Percentiles rank a stretch among this genome's conserved stretches.
Evolutionary conservation across 2,329 filamentous ascomycete genomes (phyloP).

Genomic region (Pseudopyrenochaeta lycopersici): DNA sequence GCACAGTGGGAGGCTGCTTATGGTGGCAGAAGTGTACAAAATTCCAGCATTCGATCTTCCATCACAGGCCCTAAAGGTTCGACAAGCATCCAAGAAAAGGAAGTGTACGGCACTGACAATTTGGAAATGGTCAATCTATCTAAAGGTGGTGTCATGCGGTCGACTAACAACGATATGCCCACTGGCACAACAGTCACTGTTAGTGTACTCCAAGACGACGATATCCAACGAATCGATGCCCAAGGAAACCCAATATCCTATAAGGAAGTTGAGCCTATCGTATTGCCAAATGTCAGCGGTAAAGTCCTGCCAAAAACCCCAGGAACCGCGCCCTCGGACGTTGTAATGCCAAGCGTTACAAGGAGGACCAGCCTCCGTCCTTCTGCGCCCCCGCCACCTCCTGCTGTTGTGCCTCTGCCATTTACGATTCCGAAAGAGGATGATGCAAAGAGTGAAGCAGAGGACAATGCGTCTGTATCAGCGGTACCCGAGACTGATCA

Average conservation of each 20-base stretch:
- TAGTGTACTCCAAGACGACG: slow-evolving; percentile 62
- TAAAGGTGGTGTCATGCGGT: slow-evolving; percentile 54
- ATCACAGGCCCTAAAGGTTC: slow-evolving; percentile 45
- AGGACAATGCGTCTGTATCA: slow-evolving; percentile 65
- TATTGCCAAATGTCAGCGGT: not conserved
- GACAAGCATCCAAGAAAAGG: slow-evolving; percentile 43
- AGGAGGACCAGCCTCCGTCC: slow-evolving; percentile 32
- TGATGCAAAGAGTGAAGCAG: slow-evolving; percentile 55
- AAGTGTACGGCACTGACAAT: slow-evolving; percentile 54
- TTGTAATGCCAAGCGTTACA: slow-evolving; percentile 1
- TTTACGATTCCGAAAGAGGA: slow-evolving; percentile 66
- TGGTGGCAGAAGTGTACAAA: slow-evolving; percentile 64
- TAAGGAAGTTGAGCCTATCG: slow-evolving; percentile 2
- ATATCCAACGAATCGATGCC: slow-evolving; percentile 43
- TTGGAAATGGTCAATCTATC: slow-evolving; percentile 66
- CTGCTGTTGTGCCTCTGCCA: slow-evolving; percentile 70
- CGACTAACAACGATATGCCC: slow-evolving; percentile 38
- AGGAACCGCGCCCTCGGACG: not conserved
- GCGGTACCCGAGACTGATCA: slow-evolving; percentile 54
- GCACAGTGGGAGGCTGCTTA: slow-evolving; percentile 81
- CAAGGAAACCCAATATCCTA: slow-evolving; percentile 36
- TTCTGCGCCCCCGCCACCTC: slow-evolving; percentile 55
- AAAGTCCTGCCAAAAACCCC: slow-evolving; percentile 12
- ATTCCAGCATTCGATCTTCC: slow-evolving; percentile 62
- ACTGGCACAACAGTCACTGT: slow-evolving; percentile 61